Conservation (phyloP, 2,329 filamentous ascomycete species). For the Blumeriella jaapii region DNA sequence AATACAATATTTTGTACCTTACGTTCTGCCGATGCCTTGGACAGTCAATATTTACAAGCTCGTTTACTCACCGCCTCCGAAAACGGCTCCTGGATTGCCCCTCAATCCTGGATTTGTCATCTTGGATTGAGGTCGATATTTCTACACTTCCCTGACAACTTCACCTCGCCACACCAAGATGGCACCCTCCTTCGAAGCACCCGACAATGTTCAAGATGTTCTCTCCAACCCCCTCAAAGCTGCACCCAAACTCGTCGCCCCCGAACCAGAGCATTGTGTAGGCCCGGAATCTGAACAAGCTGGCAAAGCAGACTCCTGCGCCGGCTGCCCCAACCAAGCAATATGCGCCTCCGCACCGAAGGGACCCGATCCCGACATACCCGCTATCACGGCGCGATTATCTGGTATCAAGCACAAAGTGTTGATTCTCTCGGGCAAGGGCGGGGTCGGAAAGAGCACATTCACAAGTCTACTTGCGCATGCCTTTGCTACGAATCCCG, state of each 20-base stretch:
- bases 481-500: constrained; percentile 73
- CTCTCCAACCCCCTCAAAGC: constrained; percentile 65
- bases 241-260: constrained; percentile 78
- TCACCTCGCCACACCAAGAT: constrained; percentile 34
- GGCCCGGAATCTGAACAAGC: constrained; percentile 70
- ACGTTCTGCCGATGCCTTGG: too few species aligned
- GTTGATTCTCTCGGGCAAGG: constrained; percentile 82
- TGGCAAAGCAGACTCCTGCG: constrained; percentile 70
- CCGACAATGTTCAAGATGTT: constrained; percentile 54
- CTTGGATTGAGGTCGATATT: too few species aligned
- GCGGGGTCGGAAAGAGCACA: constrained; percentile 92
- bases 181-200: constrained; percentile 72
- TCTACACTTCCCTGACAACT: background rate
- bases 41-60: too few species aligned
- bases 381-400: constrained; percentile 74
- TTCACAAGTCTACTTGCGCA: constrained; percentile 83
- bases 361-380: constrained; percentile 88
- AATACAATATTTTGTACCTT: too few species aligned
- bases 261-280: constrained; percentile 93
- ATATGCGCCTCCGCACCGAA: constrained; percentile 94
- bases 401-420: constrained; percentile 81
- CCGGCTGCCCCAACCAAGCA: constrained; percentile 86
- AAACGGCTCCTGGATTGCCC: too few species aligned
- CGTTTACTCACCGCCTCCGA: too few species aligned
- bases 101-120: too few species aligned